These are phyloP conservation scores for Boletus sp. DNA, from an alignment of 1,284 basidiomycete genomes.

Conservation along the genomic window DNA sequence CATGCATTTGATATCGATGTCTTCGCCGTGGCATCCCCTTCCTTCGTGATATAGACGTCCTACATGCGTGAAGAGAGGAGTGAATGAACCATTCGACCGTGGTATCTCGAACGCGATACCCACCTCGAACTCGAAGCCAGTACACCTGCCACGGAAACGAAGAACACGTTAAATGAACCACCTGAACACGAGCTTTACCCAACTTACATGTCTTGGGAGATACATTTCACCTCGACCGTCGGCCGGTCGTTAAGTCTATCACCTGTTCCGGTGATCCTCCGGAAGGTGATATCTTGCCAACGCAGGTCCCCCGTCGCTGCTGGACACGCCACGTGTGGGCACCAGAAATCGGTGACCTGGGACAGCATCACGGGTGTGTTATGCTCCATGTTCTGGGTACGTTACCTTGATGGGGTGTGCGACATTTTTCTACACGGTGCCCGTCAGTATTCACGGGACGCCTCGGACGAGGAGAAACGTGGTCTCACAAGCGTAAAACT, in stretches of 20 bases:
- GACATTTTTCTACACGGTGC: slow-evolving; percentile 1
- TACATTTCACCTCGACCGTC: slow-evolving; percentile 4
- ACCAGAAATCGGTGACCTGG: slow-evolving; percentile 9
- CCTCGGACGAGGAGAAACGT: neutral
- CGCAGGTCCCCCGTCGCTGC: slow-evolving; percentile 1
- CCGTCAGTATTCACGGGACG: slow-evolving; percentile 3
- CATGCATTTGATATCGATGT: slow-evolving; percentile 5
- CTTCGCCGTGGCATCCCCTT: neutral
- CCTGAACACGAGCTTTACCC: neutral
- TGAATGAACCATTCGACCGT: neutral
- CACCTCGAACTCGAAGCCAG: slow-evolving; percentile 11
- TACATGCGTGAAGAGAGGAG: neutral
- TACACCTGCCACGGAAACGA: slow-evolving; percentile 3
- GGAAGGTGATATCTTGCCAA: slow-evolving; percentile 13
- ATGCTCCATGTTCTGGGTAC: neutral
- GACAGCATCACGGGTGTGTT: neutral
- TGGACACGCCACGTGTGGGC: slow-evolving; percentile 4
- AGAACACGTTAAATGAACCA: neutral
- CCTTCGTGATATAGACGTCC: slow-evolving; percentile 8
- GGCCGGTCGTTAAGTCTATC: neutral
- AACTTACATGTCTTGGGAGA: neutral
- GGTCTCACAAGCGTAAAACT: slow-evolving; percentile 18
- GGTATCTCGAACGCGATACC: neutral
- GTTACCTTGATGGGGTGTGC: slow-evolving; percentile 16
- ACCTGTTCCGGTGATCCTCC: slow-evolving; percentile 8